These are phyloP conservation scores for Fusarium sp. DNA, from an alignment of 2,329 filamentous ascomycete genomes.

Conservation along the genomic window DNA sequence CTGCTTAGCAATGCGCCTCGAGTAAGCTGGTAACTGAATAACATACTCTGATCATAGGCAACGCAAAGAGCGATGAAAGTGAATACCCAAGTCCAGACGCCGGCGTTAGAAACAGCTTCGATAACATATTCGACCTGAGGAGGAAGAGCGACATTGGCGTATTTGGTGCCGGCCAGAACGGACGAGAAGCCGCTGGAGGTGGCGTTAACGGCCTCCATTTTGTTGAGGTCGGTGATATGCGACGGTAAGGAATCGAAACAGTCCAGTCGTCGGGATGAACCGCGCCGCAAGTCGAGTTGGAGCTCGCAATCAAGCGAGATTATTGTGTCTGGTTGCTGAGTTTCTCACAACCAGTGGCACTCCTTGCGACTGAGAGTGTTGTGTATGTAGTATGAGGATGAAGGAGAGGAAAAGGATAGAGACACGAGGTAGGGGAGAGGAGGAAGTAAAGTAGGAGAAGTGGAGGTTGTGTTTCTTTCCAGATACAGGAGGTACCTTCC, in stretches of 20 bases:
- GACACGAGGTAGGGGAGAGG: slow-evolving; percentile 1
- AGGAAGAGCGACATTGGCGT: slow-evolving; percentile 59
- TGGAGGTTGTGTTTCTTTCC: slow-evolving; percentile 27
- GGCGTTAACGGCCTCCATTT: slow-evolving; percentile 67
- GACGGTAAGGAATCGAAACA: slow-evolving; percentile 3
- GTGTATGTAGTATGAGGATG: not conserved
- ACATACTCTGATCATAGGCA: slow-evolving; percentile 90
- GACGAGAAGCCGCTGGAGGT: slow-evolving; percentile 73
- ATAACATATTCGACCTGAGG: slow-evolving; percentile 66
- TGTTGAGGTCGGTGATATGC: slow-evolving; percentile 12
- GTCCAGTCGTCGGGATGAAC: not conserved
- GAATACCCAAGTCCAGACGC: slow-evolving; percentile 69
- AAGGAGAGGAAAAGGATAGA: slow-evolving; percentile 1
- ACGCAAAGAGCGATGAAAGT: slow-evolving; percentile 77
- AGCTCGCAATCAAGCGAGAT: slow-evolving; percentile 11
- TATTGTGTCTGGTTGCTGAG: slow-evolving; percentile 5
- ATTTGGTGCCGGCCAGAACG: slow-evolving; percentile 70
- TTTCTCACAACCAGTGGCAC: slow-evolving; percentile 26
- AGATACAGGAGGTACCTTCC: slow-evolving; percentile 7
- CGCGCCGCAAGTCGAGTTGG: slow-evolving; percentile 22
- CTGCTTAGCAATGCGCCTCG: slow-evolving; percentile 31
- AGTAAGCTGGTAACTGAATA: not conserved
- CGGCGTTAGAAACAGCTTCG: slow-evolving; percentile 65
- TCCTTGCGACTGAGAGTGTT: slow-evolving; percentile 24
- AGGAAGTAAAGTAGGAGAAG: slow-evolving; percentile 20